Evolutionary conservation across 495 filamentous ascomycete genomes (phyloP).

Genomic region (Lophiostoma macrostomum): DNA sequence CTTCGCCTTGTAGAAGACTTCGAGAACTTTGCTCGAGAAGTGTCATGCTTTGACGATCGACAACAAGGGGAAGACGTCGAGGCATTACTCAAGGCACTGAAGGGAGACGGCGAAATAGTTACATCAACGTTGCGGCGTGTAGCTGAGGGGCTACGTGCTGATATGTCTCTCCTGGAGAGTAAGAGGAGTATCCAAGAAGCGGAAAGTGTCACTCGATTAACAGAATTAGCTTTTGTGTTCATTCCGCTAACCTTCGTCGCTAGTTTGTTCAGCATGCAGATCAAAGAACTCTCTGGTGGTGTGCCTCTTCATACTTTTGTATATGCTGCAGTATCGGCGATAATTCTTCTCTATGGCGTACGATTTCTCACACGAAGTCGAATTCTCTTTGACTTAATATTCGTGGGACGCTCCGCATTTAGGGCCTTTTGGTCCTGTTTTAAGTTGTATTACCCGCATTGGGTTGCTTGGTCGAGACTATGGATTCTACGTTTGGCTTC

Average conservation of each 20-base stretch:
- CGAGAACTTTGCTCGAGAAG: not conserved
- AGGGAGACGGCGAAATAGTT: not conserved
- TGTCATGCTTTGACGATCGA: not conserved
- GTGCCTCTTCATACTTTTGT: not conserved
- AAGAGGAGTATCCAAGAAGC: constrained; percentile 31
- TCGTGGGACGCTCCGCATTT: too few species aligned
- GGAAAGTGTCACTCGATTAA: constrained; percentile 35
- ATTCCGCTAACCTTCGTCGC: constrained; percentile 35
- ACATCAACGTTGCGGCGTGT: too few species aligned
- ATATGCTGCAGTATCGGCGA: not conserved
- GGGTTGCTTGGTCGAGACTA: too few species aligned
- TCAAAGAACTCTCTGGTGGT: constrained; percentile 10
- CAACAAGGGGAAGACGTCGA: not conserved
- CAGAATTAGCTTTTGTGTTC: constrained; percentile 38
- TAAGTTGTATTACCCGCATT: too few species aligned
- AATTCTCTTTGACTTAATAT: too few species aligned
- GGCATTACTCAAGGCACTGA: not conserved
- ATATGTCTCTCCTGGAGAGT: constrained; percentile 35
- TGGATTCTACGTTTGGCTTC: too few species aligned
- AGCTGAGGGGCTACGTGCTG: constrained; percentile 15
- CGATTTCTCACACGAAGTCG: too few species aligned
- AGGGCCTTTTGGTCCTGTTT: too few species aligned
- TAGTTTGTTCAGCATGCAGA: constrained; percentile 36
- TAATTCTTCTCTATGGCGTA: not conserved
- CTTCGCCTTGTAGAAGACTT: not conserved